A percentile compares a stretch with the other conserved stretches of the same genome.
Conservation (phyloP, 371 early-diverging fungal species). For the Mycotypha africana region DNA sequence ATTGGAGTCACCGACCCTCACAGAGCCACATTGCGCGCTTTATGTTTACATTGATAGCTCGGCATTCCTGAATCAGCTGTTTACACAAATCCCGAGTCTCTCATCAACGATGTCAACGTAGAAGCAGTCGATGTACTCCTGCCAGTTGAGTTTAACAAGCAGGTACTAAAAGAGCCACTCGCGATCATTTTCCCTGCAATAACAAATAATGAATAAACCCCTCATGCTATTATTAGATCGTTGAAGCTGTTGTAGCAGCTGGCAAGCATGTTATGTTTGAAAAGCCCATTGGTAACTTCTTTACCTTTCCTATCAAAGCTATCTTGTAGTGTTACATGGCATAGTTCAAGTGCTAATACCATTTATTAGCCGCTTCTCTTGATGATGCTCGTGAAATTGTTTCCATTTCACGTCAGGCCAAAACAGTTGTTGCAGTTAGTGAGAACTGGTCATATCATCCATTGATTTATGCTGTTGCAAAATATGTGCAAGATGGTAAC, state of each 20-base stretch:
- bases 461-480: slow-evolving; percentile 23
- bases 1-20: too few species aligned
- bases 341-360: too few species aligned
- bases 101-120: slow-evolving; percentile 39
- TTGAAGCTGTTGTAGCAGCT: slow-evolving; percentile 37
- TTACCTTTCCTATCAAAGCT: neutral
- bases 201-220: neutral
- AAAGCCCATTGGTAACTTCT: slow-evolving; percentile 40
- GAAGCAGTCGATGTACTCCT: slow-evolving; percentile 33
- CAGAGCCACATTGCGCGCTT: too few species aligned
- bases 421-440: slow-evolving; percentile 37
- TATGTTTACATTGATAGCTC: slow-evolving; percentile 27
- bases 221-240: slow-evolving; percentile 15
- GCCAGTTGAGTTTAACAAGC: slow-evolving; percentile 39
- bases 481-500: slow-evolving; percentile 30
- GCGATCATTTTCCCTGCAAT: neutral
- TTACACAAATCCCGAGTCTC: slow-evolving; percentile 30
- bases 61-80: slow-evolving; percentile 38
- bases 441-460: slow-evolving; percentile 47
- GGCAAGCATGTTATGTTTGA: slow-evolving; percentile 45
- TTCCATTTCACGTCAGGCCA: slow-evolving; percentile 20
- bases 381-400: slow-evolving; percentile 41
- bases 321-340: too few species aligned
- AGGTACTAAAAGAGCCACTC: slow-evolving; percentile 11
- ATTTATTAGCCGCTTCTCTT: slow-evolving; percentile 30